Percentiles rank a stretch among this genome's conserved stretches.
Conservation (phyloP, 2,329 filamentous ascomycete species). For the Phyllosticta citrichinensis region DNA sequence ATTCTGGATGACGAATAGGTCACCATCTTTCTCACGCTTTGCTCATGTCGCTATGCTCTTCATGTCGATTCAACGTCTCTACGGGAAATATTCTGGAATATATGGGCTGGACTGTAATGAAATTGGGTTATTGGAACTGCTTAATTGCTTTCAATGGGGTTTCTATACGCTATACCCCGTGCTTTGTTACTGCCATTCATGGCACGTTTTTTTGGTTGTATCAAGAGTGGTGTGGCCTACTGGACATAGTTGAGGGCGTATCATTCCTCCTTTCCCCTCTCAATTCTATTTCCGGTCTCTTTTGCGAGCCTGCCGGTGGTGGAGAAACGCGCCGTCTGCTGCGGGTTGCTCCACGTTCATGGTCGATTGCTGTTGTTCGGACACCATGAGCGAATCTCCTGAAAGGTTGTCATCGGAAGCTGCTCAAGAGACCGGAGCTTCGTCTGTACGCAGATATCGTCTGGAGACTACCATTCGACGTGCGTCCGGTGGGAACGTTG, state of each 20-base stretch:
- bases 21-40: neutral
- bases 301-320: neutral
- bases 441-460: neutral
- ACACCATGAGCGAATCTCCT: neutral
- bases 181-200: neutral
- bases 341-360: neutral
- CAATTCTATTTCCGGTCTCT: neutral
- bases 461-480: neutral
- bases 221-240: neutral
- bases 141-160: neutral
- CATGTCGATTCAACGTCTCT: constrained; percentile 26
- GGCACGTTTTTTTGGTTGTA: neutral
- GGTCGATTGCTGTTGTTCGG: neutral
- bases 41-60: constrained; percentile 33
- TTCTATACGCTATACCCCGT: neutral
- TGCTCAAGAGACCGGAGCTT: neutral
- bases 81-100: constrained; percentile 12
- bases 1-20: constrained; percentile 77
- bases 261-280: neutral
- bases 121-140: neutral
- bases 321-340: neutral
- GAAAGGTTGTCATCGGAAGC: neutral
- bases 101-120: neutral
- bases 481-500: neutral
- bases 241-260: neutral